Conservation (phyloP, 257 asterid genomes). For the Ajuga chamaepitys region DNA sequence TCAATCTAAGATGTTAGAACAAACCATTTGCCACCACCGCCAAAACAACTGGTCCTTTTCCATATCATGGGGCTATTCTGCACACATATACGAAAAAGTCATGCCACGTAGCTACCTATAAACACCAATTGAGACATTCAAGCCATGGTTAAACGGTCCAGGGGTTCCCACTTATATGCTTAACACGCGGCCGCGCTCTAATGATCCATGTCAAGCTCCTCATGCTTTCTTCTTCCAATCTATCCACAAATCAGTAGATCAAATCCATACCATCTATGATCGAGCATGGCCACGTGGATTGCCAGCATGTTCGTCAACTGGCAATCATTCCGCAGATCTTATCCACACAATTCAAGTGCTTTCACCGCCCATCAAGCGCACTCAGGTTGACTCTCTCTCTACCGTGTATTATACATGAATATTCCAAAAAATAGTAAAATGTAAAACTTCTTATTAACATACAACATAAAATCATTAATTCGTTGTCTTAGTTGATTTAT, state of each 20-base stretch:
- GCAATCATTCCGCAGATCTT: conserved; percentile 26
- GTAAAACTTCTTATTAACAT: too few relatives aligned
- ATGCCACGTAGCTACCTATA: conserved; percentile 45
- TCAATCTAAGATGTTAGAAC: conserved; percentile 48
- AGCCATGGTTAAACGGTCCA: conserved; percentile 20
- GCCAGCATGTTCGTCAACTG: conserved; percentile 25
- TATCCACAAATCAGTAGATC: not conserved
- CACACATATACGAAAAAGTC: conserved; percentile 36
- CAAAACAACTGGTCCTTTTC: conserved; percentile 42
- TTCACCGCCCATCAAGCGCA: conserved; percentile 40
- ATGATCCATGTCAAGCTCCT: conserved; percentile 49
- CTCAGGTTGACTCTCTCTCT: too few relatives aligned
- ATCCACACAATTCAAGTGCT: conserved; percentile 32
- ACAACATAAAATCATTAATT: too few relatives aligned
- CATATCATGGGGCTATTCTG: conserved; percentile 64
- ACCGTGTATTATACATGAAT: too few relatives aligned
- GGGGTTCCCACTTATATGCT: conserved; percentile 32
- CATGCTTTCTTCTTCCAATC: conserved; percentile 38
- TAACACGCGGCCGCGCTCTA: conserved; percentile 29
- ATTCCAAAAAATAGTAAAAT: too few relatives aligned
- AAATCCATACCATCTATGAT: conserved; percentile 18
- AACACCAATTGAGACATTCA: conserved; percentile 47
- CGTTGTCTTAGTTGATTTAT: too few relatives aligned
- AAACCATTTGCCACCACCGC: conserved; percentile 41
- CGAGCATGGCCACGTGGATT: conserved; percentile 27